Conservation (phyloP, 306 rosid species). For the Prosopis cineraria region DNA sequence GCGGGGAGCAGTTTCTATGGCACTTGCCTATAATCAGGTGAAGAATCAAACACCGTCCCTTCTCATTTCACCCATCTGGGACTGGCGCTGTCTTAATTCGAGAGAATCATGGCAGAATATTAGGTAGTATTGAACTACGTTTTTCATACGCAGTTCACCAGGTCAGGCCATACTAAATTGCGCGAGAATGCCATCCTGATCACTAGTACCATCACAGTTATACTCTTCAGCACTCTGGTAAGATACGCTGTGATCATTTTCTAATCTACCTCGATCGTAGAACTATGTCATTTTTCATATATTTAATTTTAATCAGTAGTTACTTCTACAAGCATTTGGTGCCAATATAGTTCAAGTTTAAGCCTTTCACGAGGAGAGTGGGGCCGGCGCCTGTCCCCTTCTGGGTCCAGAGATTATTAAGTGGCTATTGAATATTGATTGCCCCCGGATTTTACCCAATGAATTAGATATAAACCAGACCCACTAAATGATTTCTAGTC, state of each 20-base stretch:
- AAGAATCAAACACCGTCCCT: conserved; percentile 29
- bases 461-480: no score
- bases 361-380: not conserved
- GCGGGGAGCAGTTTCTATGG: conserved; percentile 99
- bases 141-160: conserved; percentile 67
- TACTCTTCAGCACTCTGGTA: conserved; percentile 97
- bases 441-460: not conserved
- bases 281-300: not conserved
- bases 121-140: not conserved
- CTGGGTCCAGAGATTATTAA: not conserved
- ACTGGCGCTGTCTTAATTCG: not conserved
- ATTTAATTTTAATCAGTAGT: not conserved
- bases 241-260: conserved; percentile 35
- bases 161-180: conserved; percentile 74
- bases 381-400: not conserved
- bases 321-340: not conserved
- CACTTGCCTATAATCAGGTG: conserved; percentile 96
- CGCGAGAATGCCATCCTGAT: conserved; percentile 82
- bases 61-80: conserved; percentile 20
- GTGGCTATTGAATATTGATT: conserved; percentile 1
- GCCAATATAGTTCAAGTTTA: not conserved
- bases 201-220: conserved; percentile 95
- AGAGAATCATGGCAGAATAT: not conserved
- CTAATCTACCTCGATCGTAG: not conserved
- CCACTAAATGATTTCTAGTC: no score